Conservation (phyloP, 192 early-diverging fungal species). For the Allomyces macrogynus region DNA sequence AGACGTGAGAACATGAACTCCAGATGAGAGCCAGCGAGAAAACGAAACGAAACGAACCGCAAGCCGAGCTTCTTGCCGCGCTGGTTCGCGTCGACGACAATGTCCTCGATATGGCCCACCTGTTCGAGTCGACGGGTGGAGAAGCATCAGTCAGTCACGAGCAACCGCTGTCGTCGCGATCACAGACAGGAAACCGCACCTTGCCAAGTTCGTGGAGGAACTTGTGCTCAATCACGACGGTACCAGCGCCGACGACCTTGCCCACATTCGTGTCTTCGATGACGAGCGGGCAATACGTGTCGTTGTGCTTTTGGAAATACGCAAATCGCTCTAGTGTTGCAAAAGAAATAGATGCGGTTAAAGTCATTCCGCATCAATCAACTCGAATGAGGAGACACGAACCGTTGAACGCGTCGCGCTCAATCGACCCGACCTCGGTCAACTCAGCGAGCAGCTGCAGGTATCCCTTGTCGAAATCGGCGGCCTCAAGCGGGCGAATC, state of each 20-base stretch:
- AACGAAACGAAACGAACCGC: slow-evolving; percentile 11
- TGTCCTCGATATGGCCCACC: slow-evolving; percentile 84
- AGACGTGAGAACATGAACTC: no score
- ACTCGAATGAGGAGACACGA: no score
- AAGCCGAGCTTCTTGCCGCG: slow-evolving; percentile 47
- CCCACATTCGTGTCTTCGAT: slow-evolving; percentile 50
- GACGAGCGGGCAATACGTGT: slow-evolving; percentile 56
- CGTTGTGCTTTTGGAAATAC: slow-evolving; percentile 45
- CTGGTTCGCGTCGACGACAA: slow-evolving; percentile 50
- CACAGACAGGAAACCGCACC: slow-evolving; percentile 12
- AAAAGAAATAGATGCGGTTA: no score
- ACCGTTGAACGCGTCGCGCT: slow-evolving; percentile 31
- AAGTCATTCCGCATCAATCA: no score
- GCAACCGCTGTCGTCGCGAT: no score
- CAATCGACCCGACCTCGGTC: slow-evolving; percentile 52
- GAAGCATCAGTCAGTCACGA: no score
- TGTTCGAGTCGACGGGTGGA: slow-evolving; percentile 4
- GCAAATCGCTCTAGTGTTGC: slow-evolving; percentile 40
- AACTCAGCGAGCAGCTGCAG: slow-evolving; percentile 40
- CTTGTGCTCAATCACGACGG: slow-evolving; percentile 77
- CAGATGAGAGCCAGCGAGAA: no score
- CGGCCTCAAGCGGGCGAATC: slow-evolving; percentile 50
- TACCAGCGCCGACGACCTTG: slow-evolving; percentile 62
- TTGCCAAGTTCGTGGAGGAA: slow-evolving; percentile 61
- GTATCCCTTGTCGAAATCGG: slow-evolving; percentile 61